Percentiles rank a stretch among this genome's conserved stretches.
Evolutionary conservation across 2,329 filamentous ascomycete species (phyloP).

Genomic region (Amylocarpus encephaloides): DNA sequence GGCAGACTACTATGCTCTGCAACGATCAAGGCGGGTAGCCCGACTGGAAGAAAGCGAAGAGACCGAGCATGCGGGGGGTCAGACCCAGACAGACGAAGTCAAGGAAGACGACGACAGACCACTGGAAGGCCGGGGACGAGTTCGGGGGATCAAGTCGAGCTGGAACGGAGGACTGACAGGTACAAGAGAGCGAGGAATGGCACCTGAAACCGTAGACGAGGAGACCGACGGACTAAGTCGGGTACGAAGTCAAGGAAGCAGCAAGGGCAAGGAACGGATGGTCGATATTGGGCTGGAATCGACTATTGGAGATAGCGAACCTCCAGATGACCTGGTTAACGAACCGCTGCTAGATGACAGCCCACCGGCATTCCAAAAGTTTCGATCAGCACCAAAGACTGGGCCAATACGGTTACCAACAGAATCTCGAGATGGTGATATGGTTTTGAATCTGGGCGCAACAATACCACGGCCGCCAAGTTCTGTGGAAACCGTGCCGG

Average conservation of each 20-base stretch:
- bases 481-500: slow-evolving; percentile 41
- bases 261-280: slow-evolving; percentile 59
- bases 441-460: slow-evolving; percentile 17
- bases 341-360: slow-evolving; percentile 47
- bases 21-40: slow-evolving; percentile 80
- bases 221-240: slow-evolving; percentile 29
- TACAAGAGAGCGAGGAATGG: slow-evolving; percentile 23
- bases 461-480: slow-evolving; percentile 25
- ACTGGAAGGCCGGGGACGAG: slow-evolving; percentile 42
- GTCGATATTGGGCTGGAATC: slow-evolving; percentile 82
- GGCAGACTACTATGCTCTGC: slow-evolving; percentile 88
- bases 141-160: slow-evolving; percentile 53
- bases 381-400: slow-evolving; percentile 32
- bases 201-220: slow-evolving; percentile 32
- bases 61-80: slow-evolving; percentile 64
- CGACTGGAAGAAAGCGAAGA: slow-evolving; percentile 81
- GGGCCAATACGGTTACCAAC: slow-evolving; percentile 28
- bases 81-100: slow-evolving; percentile 47
- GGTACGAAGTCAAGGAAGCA: slow-evolving; percentile 25
- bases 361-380: slow-evolving; percentile 58
- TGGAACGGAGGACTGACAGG: slow-evolving; percentile 46
- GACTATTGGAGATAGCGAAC: slow-evolving; percentile 51
- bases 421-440: slow-evolving; percentile 18
- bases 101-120: slow-evolving; percentile 39
- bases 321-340: slow-evolving; percentile 53